Evolutionary conservation across 148 eudicot genomes (phyloP).

Genomic region (Nepenthes mirabilis): DNA sequence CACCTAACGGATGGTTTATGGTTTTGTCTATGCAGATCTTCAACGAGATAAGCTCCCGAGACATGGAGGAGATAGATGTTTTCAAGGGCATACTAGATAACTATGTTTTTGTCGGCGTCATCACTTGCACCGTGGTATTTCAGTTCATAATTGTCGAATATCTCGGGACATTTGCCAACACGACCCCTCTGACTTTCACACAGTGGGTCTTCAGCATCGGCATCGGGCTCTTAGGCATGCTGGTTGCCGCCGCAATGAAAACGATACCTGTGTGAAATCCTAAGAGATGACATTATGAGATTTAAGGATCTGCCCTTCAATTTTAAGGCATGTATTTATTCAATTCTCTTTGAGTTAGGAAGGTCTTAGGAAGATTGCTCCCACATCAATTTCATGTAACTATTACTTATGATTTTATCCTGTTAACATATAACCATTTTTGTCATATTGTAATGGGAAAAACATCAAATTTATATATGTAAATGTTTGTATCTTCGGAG

Average conservation of each 20-base stretch:
- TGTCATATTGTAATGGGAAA: no score
- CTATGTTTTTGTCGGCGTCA: conserved; percentile 45
- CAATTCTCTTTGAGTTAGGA: no score
- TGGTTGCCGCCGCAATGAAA: conserved; percentile 42
- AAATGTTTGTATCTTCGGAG: no score
- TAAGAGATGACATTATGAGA: no score
- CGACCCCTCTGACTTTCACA: conserved; percentile 34
- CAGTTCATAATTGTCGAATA: conserved; percentile 53
- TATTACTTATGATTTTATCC: no score
- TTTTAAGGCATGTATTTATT: no score
- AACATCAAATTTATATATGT: no score
- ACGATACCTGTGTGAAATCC: conserved; percentile 14
- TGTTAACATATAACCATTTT: no score
- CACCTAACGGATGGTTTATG: not conserved
- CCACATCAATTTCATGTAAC: no score
- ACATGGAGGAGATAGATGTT: conserved; percentile 54
- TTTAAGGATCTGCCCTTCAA: no score
- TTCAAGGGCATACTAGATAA: conserved; percentile 48
- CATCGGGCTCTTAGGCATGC: conserved; percentile 55
- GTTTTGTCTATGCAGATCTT: conserved; percentile 29
- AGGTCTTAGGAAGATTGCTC: no score
- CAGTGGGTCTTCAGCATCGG: conserved; percentile 47
- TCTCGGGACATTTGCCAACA: conserved; percentile 60
- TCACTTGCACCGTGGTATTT: conserved; percentile 37
- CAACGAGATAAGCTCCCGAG: conserved; percentile 57